Evolutionary conservation across 1,139 yeast genomes (phyloP), one percentile per base, ranked within the genome.

Genomic region (Saccharomyces uvarum): DNA sequence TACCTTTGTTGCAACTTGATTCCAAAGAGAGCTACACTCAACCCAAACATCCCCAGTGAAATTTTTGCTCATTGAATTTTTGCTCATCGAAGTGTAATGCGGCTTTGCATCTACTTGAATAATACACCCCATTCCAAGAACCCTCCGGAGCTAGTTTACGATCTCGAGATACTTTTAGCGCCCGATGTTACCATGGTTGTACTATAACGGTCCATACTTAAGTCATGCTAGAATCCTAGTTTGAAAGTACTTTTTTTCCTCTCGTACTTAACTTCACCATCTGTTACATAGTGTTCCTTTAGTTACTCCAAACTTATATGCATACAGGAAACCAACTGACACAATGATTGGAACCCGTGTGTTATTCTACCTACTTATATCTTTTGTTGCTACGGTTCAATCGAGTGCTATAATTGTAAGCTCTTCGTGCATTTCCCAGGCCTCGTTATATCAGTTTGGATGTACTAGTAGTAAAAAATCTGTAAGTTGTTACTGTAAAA

Each of bases 351-450:
- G 24, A 11, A 38, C 11, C 26, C 44, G 14, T 19, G 44, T 38
- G n/a, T 38, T 38, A 38, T 16, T 38, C 44, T 38, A 26, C n/a
- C 19, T 38, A 38, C 19, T 38, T 38, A 38, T 38, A 38, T 38
- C 44, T 8, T 38, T 38, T 38, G 13, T 63, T 3, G 61, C 58
- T 8, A 63, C 69, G 48, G 62, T 70, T 21, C 76, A 72, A 54
- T 68, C 73, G n/a, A 63, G 70, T 4, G 54, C 72, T 16, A 38
- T 13, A 38, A 19, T 38, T 16, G 13, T 38, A 16, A 76, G 77
- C 0, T 66, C 76, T 2, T 68, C 76, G 21, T 75, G 79, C 59
- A 62, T 73, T 9, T 74, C 73, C 56, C 74, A 73, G 50, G 63
- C 72, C 55, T 62, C 66, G 38, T 61, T 60, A 21, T 70, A 67